Base-by-base conservation (phyloP, 768 basidiomycete genomes). In the Lanmaoa rubissima region DNA sequence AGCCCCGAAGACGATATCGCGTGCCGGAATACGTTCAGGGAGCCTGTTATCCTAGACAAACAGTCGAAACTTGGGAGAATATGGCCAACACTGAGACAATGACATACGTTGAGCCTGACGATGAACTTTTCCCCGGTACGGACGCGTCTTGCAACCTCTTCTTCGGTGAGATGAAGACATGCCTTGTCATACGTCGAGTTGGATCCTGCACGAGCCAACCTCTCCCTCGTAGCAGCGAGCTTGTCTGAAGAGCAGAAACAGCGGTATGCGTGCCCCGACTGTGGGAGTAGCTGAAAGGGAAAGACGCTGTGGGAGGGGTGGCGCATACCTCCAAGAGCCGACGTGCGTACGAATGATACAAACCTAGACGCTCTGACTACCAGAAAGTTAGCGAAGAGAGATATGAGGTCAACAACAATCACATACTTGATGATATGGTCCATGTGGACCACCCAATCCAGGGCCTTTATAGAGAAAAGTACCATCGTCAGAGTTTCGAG, bases 181-280 rank as follows among this genome's bases (percentile, higher is more conserved):
- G 84, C 73, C 61, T 92, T 88, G 77, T 99, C 95, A 62, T 99
- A 99, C 0, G 87, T 87, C 45, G 82, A 75, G 62, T 86, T 84
- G 1, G 87, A 86, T n/a, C 94, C 88, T 0, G 83, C 69, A 4
- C 87, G 79, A 2, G 86, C 86, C 10, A 95, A 76, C 49, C 78
- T 81, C 64, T 87, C 85, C 34, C 90, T 84, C 17, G 85, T 90
- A 12, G 78, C 76, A 0, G 82, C 69, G 4, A 98, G 79, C 45
- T 82, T 82, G 58, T 90, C 86, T 0, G 84, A 77, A 2, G 88
- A 82, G 72, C 96, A 98, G 77, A 98, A 98, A 72, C 97, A 98
- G 19, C 92, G 87, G 69, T 99, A 99, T 8, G 95, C 96, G 56
- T 90, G 84, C 5, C 89, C 92, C 42, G 83, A 81, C 94, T 98